Evolutionary conservation across 352 stramenopile species (phyloP), one percentile per base, ranked within the genome.

Genomic region (Peronospora tabacina): DNA sequence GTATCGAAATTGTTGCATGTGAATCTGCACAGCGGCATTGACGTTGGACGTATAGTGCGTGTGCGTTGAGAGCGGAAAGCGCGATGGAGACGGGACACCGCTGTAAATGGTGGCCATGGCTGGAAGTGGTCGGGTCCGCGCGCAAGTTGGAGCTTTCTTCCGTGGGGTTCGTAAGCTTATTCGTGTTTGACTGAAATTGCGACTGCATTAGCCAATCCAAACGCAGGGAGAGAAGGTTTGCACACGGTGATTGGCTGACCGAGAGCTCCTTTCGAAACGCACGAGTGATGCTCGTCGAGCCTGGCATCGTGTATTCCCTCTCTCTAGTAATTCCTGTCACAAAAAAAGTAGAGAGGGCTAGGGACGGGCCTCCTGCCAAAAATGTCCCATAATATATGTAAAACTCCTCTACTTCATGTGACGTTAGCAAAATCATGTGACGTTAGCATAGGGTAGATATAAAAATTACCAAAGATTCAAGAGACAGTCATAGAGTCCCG

Each of bases 31-130:
- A 5, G 59, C 52, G 24, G 62, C 58, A 48, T 70, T 61, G 2
- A 58, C 44, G 46, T 70, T 81, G 33, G 59, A 62, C 57, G 73
- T 75, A 55, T 88, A 88, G 58, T 89, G 77, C 43, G 72, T 82
- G 49, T 81, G 73, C 15, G 66, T 55, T 34, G 50, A 60, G 57
- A 89, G 84, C 41, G 73, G 64, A 50, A 89, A 82, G 29, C 75
- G 72, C 57, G 68, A 70, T 15, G 70, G 58, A 41, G 70, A 70
- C 22, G 71, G 66, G 41, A 70, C 67, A 38, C 65, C 69, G 52
- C 77, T 78, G 66, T 89, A 89, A 29, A 87, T 82, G 13, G 77
- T 81, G 33, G 77, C 75, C 67, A 85, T 85, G 38, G 24, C 22
- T 35, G 0, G 1, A 11, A 15, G 10, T 1, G 2, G 9, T 15